Evolutionary conservation across 768 basidiomycete species (phyloP), one percentile per base, ranked within the genome.

Genomic region (Russula griseocarnosa): DNA sequence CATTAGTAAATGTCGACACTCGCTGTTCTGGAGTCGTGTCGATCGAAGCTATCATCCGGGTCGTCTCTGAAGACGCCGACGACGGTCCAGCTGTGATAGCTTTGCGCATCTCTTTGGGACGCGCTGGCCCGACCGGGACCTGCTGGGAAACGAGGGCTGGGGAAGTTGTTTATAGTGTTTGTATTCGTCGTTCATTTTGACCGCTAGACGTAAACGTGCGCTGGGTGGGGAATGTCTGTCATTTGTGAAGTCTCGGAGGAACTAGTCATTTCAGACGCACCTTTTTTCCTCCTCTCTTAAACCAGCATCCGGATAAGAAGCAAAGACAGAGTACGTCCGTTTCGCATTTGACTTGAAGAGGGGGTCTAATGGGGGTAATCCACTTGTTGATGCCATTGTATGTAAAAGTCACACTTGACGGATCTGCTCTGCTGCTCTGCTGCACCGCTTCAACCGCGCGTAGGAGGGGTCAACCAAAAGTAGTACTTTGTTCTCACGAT

Each of bases 101-200:
- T 73, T 88, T 90, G 66, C 83, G 77, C 55, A 79, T 71, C 62
- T 81, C 79, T 67, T 79, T 82, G 38, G 92, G 92, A 42, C 87
- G 80, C 47, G 87, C 83, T 1, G 96, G 94, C 0, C 89, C 91
- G 3, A 92, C 85, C 0, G 86, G 80, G 0, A 86, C 87, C 71
- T 94, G 92, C 66, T 97, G 94, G 0, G 87, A 79, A 34, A 92
- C 76, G 38, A 98, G 77, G 1, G 90, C 84, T 3, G 91, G 75
- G 96, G 96, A 2, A 98, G 84, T 32, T 87, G 84, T 72, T 89
- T 92, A 72, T 82, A 90, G 73, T 97, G 86, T 53, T 83, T 82
- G 74, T 94, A 99, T 77, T 98, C 96, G 71, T 92, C 86, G 38
- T 86, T 81, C 34, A 98, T 88, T 79, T 97, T 97, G 54, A 90